These are phyloP conservation scores for Vaccinium corymbosum DNA, from an alignment of 148 eudicot genomes.

Conservation along the genomic window DNA sequence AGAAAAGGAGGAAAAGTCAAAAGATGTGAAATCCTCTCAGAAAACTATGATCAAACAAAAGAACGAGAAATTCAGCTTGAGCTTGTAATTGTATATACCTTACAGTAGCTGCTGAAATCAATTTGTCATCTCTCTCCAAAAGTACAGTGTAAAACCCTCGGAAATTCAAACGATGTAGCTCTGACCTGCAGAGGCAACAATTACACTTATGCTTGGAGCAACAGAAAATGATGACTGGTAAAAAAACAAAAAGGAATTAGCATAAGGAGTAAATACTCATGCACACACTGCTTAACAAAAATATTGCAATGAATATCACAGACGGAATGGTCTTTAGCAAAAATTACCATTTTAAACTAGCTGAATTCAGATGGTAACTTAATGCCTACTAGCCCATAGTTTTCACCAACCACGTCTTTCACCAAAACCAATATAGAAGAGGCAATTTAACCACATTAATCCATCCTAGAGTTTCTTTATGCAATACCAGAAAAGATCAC, in stretches of 20 bases:
- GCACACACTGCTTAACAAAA: neutral
- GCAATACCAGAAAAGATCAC: neutral
- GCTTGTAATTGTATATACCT: constrained; percentile 42
- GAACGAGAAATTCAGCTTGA: constrained; percentile 7
- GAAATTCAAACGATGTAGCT: constrained; percentile 72
- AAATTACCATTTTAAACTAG: neutral
- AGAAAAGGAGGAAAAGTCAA: neutral
- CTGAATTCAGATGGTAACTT: neutral
- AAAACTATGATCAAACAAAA: constrained; percentile 10
- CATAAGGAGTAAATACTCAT: neutral
- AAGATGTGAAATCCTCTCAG: constrained; percentile 16
- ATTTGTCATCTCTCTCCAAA: constrained; percentile 78
- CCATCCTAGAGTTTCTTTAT: neutral
- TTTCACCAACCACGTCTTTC: neutral
- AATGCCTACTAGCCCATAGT: neutral
- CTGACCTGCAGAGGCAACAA: constrained; percentile 57
- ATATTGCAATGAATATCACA: neutral
- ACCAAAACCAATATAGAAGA: neutral
- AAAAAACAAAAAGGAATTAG: neutral
- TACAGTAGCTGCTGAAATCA: constrained; percentile 67
- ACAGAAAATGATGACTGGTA: neutral
- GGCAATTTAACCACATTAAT: neutral
- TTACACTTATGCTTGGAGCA: neutral
- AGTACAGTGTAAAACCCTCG: constrained; percentile 81
- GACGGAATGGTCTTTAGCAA: neutral